Evolutionary conservation across 768 basidiomycete genomes (phyloP), one percentile per base, ranked within the genome.

Genomic region (Clitopilus passeckerianus): DNA sequence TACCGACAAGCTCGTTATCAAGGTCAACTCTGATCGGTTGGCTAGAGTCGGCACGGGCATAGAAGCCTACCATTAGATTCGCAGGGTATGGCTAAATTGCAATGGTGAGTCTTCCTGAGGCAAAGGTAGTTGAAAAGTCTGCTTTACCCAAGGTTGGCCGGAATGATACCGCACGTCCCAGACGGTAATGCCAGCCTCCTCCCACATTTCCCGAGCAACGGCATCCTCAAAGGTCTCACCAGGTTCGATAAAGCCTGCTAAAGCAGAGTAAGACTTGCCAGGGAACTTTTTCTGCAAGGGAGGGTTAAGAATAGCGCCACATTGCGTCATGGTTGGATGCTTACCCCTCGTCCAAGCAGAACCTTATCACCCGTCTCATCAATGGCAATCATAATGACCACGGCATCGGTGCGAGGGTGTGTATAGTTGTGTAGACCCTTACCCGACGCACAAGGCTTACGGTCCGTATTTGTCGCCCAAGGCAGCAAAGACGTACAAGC

Each of bases 181-280:
- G 22, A 93, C 91, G 53, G 80, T 83, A n/a, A 98, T 82, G 4
- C 96, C 96, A 1, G 93, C 91, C 71, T 98, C 96, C 71, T 99
- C 96, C 87, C 93, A 93, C 71, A 96, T 88, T 72, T 98, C 96
- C 37, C 96, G 82, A 56, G 83, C 78, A 30, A 98, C 95, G 1
- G 95, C 90, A 65, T 98, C 95, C 68, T 99, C 96, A 63, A 97
- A 89, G 0, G 90, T 86, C 71, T 99, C 96, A 9, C 90, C 95
- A 5, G 95, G 93, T 70, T 98, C 96, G 50, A 95, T 82, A 69
- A 98, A 98, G 1, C 96, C 96, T 0, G 95, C 93, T 27, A 98
- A 74, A 52, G 93, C 92, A 1, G 93, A 95, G 72, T 93, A 97
- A 71, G 91, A 89, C 54, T 77, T 85, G 1, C 72, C 76, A 6